Percentiles rank a stretch among this genome's conserved stretches.
phyloP scores from a whole-genome alignment of 306 rosid species.

The Citrullus amarus region DNA sequence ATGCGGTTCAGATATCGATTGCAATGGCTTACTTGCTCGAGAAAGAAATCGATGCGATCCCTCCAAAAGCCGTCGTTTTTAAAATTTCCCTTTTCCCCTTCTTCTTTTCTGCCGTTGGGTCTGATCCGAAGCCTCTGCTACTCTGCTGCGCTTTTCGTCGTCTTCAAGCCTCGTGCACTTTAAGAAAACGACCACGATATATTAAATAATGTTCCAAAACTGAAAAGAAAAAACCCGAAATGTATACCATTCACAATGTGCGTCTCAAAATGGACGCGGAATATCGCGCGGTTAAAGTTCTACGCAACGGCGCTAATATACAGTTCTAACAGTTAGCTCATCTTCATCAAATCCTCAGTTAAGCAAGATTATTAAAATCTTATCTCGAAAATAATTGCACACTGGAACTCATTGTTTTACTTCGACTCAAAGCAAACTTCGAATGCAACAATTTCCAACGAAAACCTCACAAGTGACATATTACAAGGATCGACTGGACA shows the following conservation, averaged over 20 bases:
- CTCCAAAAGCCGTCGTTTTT: background rate
- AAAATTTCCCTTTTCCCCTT: background rate
- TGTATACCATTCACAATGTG: background rate
- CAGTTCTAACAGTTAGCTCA: background rate
- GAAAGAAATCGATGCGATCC: background rate
- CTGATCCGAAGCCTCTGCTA: conserved; percentile 13
- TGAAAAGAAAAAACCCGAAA: background rate
- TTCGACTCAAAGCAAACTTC: conserved; percentile 3
- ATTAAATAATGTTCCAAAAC: conserved; percentile 1
- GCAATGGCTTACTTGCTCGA: background rate
- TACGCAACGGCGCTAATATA: background rate
- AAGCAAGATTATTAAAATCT: background rate
- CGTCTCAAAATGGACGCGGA: background rate
- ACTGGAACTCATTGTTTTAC: background rate
- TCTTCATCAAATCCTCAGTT: background rate
- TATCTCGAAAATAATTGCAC: background rate
- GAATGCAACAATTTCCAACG: background rate
- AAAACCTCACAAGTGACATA: background rate
- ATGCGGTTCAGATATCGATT: conserved; percentile 1
- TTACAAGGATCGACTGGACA: background rate
- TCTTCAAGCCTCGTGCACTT: conserved; percentile 8
- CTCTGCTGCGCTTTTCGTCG: conserved; percentile 10
- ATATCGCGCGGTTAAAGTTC: background rate
- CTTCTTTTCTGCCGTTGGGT: background rate
- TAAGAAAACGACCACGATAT: background rate